Conservation (phyloP, 345 rosid genomes). For the Hibiscus mutabilis region DNA sequence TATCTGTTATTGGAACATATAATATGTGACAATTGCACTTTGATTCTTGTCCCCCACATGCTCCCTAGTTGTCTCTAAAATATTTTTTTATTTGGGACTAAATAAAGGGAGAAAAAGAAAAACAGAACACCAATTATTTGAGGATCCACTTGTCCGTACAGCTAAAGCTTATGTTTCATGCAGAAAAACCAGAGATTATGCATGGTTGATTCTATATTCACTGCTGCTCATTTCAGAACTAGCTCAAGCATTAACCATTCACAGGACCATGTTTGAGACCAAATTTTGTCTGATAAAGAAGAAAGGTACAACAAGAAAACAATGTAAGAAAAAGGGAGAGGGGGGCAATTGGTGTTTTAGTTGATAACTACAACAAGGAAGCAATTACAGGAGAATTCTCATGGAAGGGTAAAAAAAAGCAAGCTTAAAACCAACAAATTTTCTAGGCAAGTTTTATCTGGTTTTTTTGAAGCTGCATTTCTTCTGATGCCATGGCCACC, state of each 20-base stretch:
- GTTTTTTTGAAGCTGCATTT: slow-evolving; percentile 1
- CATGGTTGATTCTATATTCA: neutral
- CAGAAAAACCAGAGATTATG: neutral
- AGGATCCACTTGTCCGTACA: neutral
- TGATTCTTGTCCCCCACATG: neutral
- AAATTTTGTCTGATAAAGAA: neutral
- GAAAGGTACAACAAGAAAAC: neutral
- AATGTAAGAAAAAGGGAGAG: too few species aligned
- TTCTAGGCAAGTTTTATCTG: neutral
- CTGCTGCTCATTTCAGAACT: neutral
- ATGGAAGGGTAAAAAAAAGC: neutral
- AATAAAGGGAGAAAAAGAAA: neutral
- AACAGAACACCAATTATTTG: neutral
- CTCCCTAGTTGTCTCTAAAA: neutral
- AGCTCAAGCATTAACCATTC: neutral
- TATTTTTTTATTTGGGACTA: too few species aligned
- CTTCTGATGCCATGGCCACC: neutral
- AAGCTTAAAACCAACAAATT: neutral
- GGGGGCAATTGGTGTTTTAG: too few species aligned
- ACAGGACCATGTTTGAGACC: too few species aligned
- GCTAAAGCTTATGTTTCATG: neutral
- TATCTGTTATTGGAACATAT: neutral
- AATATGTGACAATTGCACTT: neutral
- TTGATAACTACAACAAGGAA: too few species aligned
- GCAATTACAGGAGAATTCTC: neutral